These are phyloP conservation scores for Salicornia ramosissima DNA, from an alignment of 148 eudicot genomes.

Conservation along the genomic window DNA sequence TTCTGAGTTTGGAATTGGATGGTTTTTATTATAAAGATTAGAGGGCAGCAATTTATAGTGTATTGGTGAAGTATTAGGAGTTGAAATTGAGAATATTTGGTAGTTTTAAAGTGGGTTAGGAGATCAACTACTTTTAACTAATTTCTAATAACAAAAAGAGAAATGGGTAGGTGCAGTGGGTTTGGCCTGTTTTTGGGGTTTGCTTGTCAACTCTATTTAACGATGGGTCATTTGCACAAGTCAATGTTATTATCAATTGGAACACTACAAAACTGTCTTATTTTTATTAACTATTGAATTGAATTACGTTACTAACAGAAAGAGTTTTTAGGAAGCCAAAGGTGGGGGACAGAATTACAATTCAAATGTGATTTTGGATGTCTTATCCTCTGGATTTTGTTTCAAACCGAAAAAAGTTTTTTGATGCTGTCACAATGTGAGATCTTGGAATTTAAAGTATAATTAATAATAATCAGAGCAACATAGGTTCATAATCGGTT, in stretches of 20 bases:
- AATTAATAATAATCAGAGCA: too few relatives aligned
- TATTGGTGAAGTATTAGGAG: constrained; percentile 5
- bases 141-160: constrained; percentile 20
- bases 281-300: neutral
- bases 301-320: too few relatives aligned
- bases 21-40: constrained; percentile 10
- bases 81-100: constrained; percentile 17
- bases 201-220: neutral
- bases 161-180: constrained; percentile 23
- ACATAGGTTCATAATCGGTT: too few relatives aligned
- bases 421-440: too few relatives aligned
- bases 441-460: too few relatives aligned
- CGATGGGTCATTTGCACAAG: constrained; percentile 5
- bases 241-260: constrained; percentile 7
- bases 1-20: constrained; percentile 17
- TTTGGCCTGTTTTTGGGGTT: constrained; percentile 18
- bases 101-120: constrained; percentile 49
- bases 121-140: constrained; percentile 56
- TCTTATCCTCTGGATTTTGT: too few relatives aligned
- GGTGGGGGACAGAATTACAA: too few relatives aligned
- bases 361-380: too few relatives aligned
- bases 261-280: neutral
- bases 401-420: too few relatives aligned
- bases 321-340: too few relatives aligned
- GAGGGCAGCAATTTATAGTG: constrained; percentile 35